Base-by-base conservation (phyloP, 2,329 filamentous ascomycete genomes). In the Sclerotinia minor region DNA sequence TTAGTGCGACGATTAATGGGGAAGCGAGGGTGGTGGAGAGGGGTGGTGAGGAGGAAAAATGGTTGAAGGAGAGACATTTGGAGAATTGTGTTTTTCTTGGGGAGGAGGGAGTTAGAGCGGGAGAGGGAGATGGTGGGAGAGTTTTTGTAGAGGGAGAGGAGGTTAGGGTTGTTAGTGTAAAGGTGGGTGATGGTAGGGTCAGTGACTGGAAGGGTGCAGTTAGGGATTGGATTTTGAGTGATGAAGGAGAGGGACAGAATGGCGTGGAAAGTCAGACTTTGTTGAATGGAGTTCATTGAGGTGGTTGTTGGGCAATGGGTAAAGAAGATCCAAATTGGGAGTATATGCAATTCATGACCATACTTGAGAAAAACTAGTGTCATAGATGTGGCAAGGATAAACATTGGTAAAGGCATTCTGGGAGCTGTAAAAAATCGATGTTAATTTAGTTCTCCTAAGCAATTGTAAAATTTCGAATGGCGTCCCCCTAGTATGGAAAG, bases 181-280 rank as follows among this genome's bases (percentile, higher is more conserved):
- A 85, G 74, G 92, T 98, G 73, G 86, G 85, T 74, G 92, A 94
- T 77, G 93, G 95, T 60, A 85, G 93, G 75, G 96, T 96, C 74
- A 93, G 91, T 72, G 95, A 97, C 78, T 97, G 91, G 91, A 97
- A 97, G 81, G 94, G 95, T n/a, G 87, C 88, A 19, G 92, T 98
- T 5, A 87, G 90, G 74, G 94, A 98, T 77, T 98, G 87, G 87
- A 76, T 69, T 65, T 71, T 78, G 69, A 52, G 45, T 21, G 67
- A 59, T 26, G 65, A 38, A 4, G 35, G 50, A 2, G 32, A 60
- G 11, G 61, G 49, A n/a, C 65, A 58, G 44, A 69, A 68, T 64
- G 50, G 68, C 65, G 45, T 38, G 41, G 11, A 55, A 21, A 8
- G 65, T 15, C 71, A 71, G 35, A 54, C 61, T n/a, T 50, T 76